These are phyloP conservation scores for Actinomucor elegans DNA, from an alignment of 371 early-diverging fungal genomes.

Conservation along the genomic window DNA sequence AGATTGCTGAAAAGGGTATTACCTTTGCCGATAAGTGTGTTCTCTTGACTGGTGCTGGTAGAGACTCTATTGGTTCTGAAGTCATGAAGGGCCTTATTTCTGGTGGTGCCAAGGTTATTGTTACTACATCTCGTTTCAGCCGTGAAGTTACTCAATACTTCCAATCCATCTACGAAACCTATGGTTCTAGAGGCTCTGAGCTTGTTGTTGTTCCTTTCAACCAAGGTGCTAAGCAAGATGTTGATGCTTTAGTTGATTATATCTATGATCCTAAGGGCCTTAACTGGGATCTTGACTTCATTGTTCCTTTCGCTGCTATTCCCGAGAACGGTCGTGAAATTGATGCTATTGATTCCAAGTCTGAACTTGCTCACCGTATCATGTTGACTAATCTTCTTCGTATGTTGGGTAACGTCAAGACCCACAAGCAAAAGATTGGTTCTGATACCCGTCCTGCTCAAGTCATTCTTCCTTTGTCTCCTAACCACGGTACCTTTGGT, in stretches of 20 bases:
- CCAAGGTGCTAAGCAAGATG: conserved; percentile 88
- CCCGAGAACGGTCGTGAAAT: conserved; percentile 90
- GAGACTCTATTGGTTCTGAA: conserved; percentile 90
- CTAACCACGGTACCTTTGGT: conserved; percentile 96
- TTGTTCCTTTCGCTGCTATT: conserved; percentile 96
- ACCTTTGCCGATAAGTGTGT: conserved; percentile 82
- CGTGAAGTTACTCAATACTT: conserved; percentile 83
- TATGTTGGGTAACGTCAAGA: conserved; percentile 80
- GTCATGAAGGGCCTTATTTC: conserved; percentile 84
- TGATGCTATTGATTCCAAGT: conserved; percentile 78
- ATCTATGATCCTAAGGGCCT: conserved; percentile 89
- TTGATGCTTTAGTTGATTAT: conserved; percentile 77
- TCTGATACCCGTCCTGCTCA: conserved; percentile 89
- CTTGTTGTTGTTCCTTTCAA: conserved; percentile 96
- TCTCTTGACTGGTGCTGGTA: conserved; percentile 91
- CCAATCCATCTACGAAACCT: conserved; percentile 82
- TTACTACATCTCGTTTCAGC: conserved; percentile 92
- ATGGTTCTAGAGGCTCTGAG: conserved; percentile 86
- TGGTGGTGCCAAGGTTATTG: conserved; percentile 91
- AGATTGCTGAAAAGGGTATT: conserved; percentile 76
- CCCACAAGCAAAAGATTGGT: conserved; percentile 78
- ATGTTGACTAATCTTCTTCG: conserved; percentile 90
- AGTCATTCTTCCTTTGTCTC: conserved; percentile 91
- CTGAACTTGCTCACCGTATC: conserved; percentile 91
- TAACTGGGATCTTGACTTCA: conserved; percentile 90